A percentile compares a stretch with the other conserved stretches of the same genome.
Conservation (phyloP, 805 yeast species). For the Tetrapisispora fleetii region DNA sequence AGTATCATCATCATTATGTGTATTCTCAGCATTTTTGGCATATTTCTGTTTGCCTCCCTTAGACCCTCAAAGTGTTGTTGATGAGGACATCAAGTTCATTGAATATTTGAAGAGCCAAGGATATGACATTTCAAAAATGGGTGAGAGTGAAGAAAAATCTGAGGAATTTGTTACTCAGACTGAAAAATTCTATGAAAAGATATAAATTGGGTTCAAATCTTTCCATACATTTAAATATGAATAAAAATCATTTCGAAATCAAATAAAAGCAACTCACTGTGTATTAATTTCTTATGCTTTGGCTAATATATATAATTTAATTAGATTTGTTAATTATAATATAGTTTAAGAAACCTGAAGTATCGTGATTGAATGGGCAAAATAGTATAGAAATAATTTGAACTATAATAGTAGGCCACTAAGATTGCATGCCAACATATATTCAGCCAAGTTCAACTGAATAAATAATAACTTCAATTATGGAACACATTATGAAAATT, state of each 20-base stretch:
- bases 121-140: constrained; percentile 1
- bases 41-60: constrained; percentile 68
- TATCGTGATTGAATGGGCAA: background rate
- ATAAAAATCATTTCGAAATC: background rate
- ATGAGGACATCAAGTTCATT: constrained; percentile 66
- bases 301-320: no score
- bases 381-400: no score
- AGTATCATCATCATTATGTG: constrained; percentile 67
- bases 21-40: constrained; percentile 60
- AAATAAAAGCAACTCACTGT: background rate
- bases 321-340: background rate
- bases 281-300: no score
- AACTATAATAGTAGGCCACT: no score
- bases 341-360: background rate
- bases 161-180: background rate
- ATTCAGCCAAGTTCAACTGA: background rate
- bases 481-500: background rate
- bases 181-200: background rate
- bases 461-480: background rate
- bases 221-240: background rate
- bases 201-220: background rate
- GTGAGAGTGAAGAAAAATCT: background rate
- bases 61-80: constrained; percentile 71
- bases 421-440: no score
- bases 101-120: constrained; percentile 43